Evolutionary conservation across 2,329 filamentous ascomycete species (phyloP).

Genomic region (Diplodia corticola): DNA sequence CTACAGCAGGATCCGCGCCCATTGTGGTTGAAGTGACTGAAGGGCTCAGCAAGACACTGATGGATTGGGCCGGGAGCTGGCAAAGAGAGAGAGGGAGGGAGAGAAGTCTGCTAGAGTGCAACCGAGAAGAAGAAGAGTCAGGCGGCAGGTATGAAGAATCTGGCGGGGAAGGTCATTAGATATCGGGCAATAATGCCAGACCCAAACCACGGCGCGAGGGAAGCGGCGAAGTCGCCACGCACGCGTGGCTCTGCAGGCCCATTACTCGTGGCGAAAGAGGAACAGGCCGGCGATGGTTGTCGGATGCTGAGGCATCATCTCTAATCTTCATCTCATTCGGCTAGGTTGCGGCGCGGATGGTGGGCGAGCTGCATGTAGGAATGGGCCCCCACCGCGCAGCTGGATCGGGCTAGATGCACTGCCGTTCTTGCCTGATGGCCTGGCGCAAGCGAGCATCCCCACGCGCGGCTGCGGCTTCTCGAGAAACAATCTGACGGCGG

Average conservation of each 20-base stretch:
- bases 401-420: background rate
- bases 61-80: background rate
- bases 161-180: constrained; percentile 1
- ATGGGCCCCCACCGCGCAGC: background rate
- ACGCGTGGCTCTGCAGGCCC: background rate
- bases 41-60: background rate
- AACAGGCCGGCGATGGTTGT: background rate
- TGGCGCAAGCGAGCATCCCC: background rate
- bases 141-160: background rate
- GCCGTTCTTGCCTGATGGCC: background rate
- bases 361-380: background rate
- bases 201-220: background rate
- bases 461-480: background rate
- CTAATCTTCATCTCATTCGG: background rate
- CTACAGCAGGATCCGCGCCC: background rate
- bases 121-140: background rate
- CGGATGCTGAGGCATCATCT: background rate
- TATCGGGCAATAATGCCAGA: background rate
- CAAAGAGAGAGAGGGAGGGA: too few species aligned
- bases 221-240: background rate
- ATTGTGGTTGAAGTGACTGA: background rate
- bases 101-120: background rate
- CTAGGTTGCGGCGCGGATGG: background rate
- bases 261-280: background rate
- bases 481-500: background rate